Evolutionary conservation across 73 alveolate genomes (phyloP).

Genomic region (Paramecium caudatum): DNA sequence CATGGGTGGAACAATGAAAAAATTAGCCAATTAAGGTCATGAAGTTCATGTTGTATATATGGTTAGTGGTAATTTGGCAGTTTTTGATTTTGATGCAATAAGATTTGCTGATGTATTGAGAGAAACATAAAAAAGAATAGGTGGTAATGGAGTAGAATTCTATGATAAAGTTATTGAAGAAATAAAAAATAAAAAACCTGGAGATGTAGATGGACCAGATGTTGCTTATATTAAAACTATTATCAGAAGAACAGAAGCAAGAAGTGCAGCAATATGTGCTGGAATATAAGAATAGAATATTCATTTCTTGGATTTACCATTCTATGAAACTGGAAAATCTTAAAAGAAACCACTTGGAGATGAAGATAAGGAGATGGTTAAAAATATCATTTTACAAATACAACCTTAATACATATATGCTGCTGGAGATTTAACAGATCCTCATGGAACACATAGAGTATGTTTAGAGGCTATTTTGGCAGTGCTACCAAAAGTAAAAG

Average conservation of each 20-base stretch:
- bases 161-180: slow-evolving; percentile 63
- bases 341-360: slow-evolving; percentile 74
- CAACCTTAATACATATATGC: slow-evolving; percentile 77
- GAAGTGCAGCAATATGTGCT: slow-evolving; percentile 75
- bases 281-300: slow-evolving; percentile 74
- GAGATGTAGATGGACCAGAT: slow-evolving; percentile 74
- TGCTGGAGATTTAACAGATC: slow-evolving; percentile 83
- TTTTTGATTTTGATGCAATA: slow-evolving; percentile 77
- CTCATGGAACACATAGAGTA: slow-evolving; percentile 82
- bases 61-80: slow-evolving; percentile 80
- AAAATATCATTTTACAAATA: slow-evolving; percentile 48
- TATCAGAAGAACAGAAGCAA: slow-evolving; percentile 79
- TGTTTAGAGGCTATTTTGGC: slow-evolving; percentile 78
- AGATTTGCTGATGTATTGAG: slow-evolving; percentile 74
- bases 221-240: slow-evolving; percentile 67
- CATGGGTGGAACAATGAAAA: slow-evolving; percentile 81
- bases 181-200: slow-evolving; percentile 68
- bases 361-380: slow-evolving; percentile 72
- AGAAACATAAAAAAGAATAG: slow-evolving; percentile 51
- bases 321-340: slow-evolving; percentile 80
- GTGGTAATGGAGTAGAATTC: slow-evolving; percentile 56
- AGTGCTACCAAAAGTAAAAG: slow-evolving; percentile 58
- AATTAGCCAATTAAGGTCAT: slow-evolving; percentile 77
- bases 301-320: slow-evolving; percentile 77
- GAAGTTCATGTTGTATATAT: slow-evolving; percentile 78